Base-by-base conservation (phyloP, 148 eudicot species). In the Rhododendron ferrugineum region DNA sequence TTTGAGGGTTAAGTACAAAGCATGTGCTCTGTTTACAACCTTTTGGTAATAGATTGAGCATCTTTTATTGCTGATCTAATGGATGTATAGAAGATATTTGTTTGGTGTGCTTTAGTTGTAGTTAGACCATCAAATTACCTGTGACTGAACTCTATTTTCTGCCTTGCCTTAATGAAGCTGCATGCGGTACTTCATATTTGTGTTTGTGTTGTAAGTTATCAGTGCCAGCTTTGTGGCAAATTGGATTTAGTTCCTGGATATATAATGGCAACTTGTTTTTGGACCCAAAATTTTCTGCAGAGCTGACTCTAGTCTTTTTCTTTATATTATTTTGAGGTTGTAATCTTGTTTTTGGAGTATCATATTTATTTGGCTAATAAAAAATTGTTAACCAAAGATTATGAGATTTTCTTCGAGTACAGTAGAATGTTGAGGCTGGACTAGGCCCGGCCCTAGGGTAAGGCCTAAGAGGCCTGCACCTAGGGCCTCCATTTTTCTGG, bases 31-130 rank as follows among this genome's bases (percentile, higher is more conserved):
- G 30, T 11, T 72, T 86, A 22, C 58, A 50, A 37, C 20, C 11
- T 60, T 36, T 47, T 60, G 70, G 52, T 6, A 22, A 9, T n/a
- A 9, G 1, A 56, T 30, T 37, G 60, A 56, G 81, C 30, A 46
- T 58, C 36, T 85, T 47, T 62, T 60, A 52, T 70, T 80, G n/a
- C 34, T 47, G 22, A 82, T 54, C 66, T 79, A 79, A 56, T 64
- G 46, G 52, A 28, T 80, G 40, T 80, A 70, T 50, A 37, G 50
- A n/a, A 36, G 54, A 13, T 80, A 22, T 70, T 47, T 66, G 72
- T 50, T 42, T 30, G 28, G 20, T 14, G 40, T 70, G 75, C 18
- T 13, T 70, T 14, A 70, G 20, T 70, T 30, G 30, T 70, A 1
- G 40, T 34, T 66, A 26, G 16, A 66, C 40, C 56, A 64, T 75